Conservation (phyloP, 352 stramenopile genomes). For the Globisporangium cederbergense region DNA sequence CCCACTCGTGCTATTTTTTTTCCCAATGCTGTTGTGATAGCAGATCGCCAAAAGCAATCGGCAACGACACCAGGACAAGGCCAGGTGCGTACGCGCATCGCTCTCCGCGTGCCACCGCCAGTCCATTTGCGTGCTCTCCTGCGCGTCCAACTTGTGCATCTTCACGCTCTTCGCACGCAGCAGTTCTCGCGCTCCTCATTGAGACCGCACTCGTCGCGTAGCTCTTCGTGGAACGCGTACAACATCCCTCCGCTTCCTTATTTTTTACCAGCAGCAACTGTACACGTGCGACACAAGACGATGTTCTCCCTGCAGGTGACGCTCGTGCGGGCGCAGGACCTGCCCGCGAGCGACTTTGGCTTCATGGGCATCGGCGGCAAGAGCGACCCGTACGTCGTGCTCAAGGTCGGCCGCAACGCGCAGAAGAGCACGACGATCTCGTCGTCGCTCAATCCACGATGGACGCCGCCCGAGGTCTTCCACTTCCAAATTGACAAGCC, state of each 20-base stretch:
- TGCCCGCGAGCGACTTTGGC: slow-evolving; percentile 55
- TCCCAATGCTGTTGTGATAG: not conserved
- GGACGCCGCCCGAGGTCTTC: slow-evolving; percentile 55
- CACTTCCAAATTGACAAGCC: slow-evolving; percentile 63
- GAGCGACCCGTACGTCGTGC: slow-evolving; percentile 70
- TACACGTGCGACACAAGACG: not conserved
- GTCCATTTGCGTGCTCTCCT: not conserved
- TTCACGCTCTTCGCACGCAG: not conserved
- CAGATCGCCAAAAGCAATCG: not conserved
- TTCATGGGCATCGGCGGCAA: slow-evolving; percentile 73
- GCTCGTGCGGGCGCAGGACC: slow-evolving; percentile 43
- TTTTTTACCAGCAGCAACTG: not conserved
- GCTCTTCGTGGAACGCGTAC: not conserved
- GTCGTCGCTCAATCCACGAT: slow-evolving; percentile 49
- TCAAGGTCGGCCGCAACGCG: slow-evolving; percentile 45
- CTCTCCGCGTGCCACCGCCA: not conserved
- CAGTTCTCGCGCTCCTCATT: not conserved
- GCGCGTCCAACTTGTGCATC: not conserved
- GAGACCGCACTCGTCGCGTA: not conserved
- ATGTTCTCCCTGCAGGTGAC: slow-evolving; percentile 64
- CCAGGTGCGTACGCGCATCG: not conserved
- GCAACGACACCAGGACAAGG: not conserved
- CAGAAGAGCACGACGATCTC: slow-evolving; percentile 53
- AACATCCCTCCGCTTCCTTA: not conserved
- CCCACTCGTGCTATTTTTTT: not conserved